Evolutionary conservation across 805 yeast species (phyloP).

Genomic region (Clavispora asparagi): DNA sequence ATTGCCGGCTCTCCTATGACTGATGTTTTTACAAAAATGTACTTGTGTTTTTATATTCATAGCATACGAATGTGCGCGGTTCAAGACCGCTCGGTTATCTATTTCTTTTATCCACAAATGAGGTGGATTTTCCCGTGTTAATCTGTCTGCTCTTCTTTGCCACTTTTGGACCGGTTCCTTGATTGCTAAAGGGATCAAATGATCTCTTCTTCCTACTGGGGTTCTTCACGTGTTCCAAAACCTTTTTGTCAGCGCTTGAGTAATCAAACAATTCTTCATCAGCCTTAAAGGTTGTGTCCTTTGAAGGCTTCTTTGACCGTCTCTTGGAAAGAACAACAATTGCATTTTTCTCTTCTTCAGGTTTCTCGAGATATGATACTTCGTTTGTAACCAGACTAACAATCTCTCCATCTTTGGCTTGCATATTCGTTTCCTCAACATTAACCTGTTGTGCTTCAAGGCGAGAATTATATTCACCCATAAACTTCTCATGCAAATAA

Average conservation of each 20-base stretch:
- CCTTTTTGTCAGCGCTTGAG: conserved; percentile 31
- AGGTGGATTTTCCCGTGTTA: conserved; percentile 33
- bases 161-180: conserved; percentile 47
- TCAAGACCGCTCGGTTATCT: background rate
- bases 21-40: too few relatives aligned
- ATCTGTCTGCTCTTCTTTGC: conserved; percentile 41
- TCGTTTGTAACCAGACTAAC: background rate
- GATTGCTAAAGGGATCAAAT: conserved; percentile 57
- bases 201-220: conserved; percentile 34
- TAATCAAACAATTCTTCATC: conserved; percentile 39
- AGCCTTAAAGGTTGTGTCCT: background rate
- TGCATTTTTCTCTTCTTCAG: conserved; percentile 11
- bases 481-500: conserved; percentile 28
- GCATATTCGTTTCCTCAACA: background rate
- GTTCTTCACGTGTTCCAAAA: conserved; percentile 13
- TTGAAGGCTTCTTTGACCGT: background rate
- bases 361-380: conserved; percentile 17
- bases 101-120: conserved; percentile 20
- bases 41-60: too few relatives aligned
- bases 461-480: background rate
- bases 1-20: too few relatives aligned
- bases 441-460: conserved; percentile 5
- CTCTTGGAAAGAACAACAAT: background rate
- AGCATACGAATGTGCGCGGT: too few relatives aligned
- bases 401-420: background rate